A percentile compares a stretch with the other conserved stretches of the same genome.
Conservation (phyloP, 805 yeast genomes). For the Saccharomycopsis javanensis region DNA sequence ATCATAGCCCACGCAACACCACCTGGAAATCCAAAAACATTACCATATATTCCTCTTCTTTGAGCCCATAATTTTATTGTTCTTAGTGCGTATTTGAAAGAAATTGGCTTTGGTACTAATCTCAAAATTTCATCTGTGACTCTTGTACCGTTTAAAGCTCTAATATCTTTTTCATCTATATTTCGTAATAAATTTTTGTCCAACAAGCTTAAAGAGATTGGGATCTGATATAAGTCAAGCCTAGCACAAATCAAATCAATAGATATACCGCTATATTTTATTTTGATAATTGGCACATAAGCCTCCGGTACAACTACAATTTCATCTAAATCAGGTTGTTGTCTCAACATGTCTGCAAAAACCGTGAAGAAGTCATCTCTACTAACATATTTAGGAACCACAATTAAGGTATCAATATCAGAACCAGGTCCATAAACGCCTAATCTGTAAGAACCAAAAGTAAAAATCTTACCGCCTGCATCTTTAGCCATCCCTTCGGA, state of each 20-base stretch:
- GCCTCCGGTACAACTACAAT: constrained; percentile 94
- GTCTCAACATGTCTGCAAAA: constrained; percentile 58
- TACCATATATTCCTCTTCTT: constrained; percentile 86
- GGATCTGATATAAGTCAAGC: constrained; percentile 76
- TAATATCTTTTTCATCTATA: constrained; percentile 81
- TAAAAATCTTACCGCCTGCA: constrained; percentile 96
- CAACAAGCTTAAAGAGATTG: constrained; percentile 59
- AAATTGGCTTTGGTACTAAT: constrained; percentile 86
- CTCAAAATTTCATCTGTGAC: constrained; percentile 91
- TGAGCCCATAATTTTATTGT: constrained; percentile 97
- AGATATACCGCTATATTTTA: constrained; percentile 82
- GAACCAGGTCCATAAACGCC: constrained; percentile 98
- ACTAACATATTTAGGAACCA: constrained; percentile 90
- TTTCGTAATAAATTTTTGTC: constrained; percentile 82
- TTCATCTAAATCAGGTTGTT: constrained; percentile 78
- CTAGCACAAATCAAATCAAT: constrained; percentile 85
- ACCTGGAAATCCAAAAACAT: constrained; percentile 95
- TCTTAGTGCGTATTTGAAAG: constrained; percentile 84
- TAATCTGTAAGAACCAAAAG: constrained; percentile 86
- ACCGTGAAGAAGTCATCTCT: constrained; percentile 84
- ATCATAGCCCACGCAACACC: constrained; percentile 99
- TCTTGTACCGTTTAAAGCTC: constrained; percentile 91
- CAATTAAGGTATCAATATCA: constrained; percentile 94
- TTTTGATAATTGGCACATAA: constrained; percentile 90
- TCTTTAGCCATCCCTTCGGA: constrained; percentile 95